Conservation (phyloP, 805 yeast genomes). For the Cyberlindnera mrakii region DNA sequence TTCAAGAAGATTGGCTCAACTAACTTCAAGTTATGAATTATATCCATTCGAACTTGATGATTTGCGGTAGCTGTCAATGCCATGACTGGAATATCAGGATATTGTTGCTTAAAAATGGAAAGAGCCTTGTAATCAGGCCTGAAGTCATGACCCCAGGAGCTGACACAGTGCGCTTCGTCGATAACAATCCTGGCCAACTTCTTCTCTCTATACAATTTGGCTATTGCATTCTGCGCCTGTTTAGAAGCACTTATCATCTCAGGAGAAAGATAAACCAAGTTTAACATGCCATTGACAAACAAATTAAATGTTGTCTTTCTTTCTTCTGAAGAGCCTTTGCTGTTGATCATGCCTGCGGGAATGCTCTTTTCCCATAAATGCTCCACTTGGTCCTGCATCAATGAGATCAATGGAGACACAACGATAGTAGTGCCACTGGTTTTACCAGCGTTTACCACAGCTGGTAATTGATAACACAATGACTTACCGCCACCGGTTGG, state of each 20-base stretch:
- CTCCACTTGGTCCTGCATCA: conserved; percentile 96
- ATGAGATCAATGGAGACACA: conserved; percentile 87
- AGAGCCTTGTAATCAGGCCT: conserved; percentile 90
- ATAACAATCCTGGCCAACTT: conserved; percentile 81
- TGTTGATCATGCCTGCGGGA: conserved; percentile 82
- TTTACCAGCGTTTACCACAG: conserved; percentile 66
- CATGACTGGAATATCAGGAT: conserved; percentile 83
- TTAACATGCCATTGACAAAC: conserved; percentile 61
- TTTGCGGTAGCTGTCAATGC: conserved; percentile 98
- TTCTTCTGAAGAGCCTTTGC: conserved; percentile 62
- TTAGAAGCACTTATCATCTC: conserved; percentile 83
- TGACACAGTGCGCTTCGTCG: conserved; percentile 97
- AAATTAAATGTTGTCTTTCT: conserved; percentile 54
- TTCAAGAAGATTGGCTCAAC: conserved; percentile 58
- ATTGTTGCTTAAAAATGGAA: conserved; percentile 62
- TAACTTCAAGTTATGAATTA: conserved; percentile 69
- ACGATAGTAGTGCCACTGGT: conserved; percentile 87
- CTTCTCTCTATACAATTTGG: conserved; percentile 45
- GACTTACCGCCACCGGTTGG: conserved; percentile 99
- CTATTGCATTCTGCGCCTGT: conserved; percentile 59
- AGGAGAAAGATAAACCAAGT: conserved; percentile 84
- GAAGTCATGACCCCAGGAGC: conserved; percentile 98
- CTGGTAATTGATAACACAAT: conserved; percentile 91
- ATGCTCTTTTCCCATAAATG: conserved; percentile 65
- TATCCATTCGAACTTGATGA: conserved; percentile 81